These are phyloP conservation scores for Rhodotorula sp. DNA, from an alignment of 1,284 basidiomycete genomes.

Conservation along the genomic window DNA sequence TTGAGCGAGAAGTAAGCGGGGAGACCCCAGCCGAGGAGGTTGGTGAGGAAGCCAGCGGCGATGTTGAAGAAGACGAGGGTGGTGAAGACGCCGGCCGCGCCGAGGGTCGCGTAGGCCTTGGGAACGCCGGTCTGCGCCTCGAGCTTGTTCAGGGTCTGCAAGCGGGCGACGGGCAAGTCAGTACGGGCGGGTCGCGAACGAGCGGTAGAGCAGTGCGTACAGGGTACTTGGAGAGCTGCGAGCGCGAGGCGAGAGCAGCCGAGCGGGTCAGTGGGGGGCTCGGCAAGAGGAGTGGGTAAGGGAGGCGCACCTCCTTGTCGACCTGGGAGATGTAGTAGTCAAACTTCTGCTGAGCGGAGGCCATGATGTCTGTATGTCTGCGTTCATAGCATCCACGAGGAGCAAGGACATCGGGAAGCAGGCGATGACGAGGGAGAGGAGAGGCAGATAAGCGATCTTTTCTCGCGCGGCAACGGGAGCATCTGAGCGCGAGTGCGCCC, in stretches of 20 bases:
- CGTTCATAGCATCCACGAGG: background rate
- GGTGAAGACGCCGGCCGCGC: conserved; percentile 62
- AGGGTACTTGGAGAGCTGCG: conserved; percentile 85
- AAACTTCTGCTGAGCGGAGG: conserved; percentile 46
- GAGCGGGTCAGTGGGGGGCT: background rate
- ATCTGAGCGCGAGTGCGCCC: too few relatives aligned
- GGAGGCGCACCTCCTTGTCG: conserved; percentile 44
- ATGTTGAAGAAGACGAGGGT: conserved; percentile 73
- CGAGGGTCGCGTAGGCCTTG: conserved; percentile 87
- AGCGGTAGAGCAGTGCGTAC: background rate
- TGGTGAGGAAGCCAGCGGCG: conserved; percentile 76
- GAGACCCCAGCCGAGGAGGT: conserved; percentile 78
- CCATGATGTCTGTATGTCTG: conserved; percentile 14
- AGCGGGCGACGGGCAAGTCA: conserved; percentile 45
- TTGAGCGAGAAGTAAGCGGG: conserved; percentile 84
- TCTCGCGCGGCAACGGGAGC: background rate
- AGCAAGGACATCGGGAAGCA: background rate
- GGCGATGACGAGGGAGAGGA: conserved; percentile 5
- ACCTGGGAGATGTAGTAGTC: conserved; percentile 48
- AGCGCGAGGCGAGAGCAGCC: background rate
- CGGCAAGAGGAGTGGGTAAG: background rate
- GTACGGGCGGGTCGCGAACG: too few relatives aligned
- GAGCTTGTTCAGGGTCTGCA: conserved; percentile 66
- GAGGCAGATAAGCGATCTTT: conserved; percentile 5
- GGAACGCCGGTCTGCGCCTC: conserved; percentile 90